Conservation (phyloP, 495 filamentous ascomycete species). For the Bacidia rubella region DNA sequence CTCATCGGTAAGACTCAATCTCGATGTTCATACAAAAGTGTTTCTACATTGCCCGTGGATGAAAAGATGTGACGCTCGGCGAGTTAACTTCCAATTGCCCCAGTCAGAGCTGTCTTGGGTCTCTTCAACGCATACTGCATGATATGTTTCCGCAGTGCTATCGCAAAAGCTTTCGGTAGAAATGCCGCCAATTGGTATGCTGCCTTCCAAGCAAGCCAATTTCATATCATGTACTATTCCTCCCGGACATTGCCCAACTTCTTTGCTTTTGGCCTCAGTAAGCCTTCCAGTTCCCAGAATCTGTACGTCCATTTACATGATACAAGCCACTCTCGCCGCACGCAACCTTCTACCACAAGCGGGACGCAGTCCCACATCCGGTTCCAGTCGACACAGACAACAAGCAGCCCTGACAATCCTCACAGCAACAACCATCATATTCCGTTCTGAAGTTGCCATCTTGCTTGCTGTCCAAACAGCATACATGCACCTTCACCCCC, state of each 20-base stretch:
- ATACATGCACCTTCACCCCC: constrained; percentile 41
- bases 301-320: background rate
- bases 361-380: constrained; percentile 19
- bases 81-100: background rate
- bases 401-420: constrained; percentile 53
- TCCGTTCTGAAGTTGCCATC: constrained; percentile 80
- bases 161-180: constrained; percentile 56
- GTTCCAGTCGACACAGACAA: constrained; percentile 28
- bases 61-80: constrained; percentile 11
- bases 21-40: background rate
- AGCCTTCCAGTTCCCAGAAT: constrained; percentile 14
- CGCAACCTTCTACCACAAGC: constrained; percentile 51
- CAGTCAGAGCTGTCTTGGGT: constrained; percentile 68
- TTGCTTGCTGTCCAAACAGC: constrained; percentile 48
- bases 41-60: constrained; percentile 14
- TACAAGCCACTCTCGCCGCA: constrained; percentile 52
- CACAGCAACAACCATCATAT: constrained; percentile 70
- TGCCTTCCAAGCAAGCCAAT: constrained; percentile 71
- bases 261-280: constrained; percentile 81
- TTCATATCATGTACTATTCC: constrained; percentile 89
- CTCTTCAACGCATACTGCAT: constrained; percentile 61
- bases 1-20: constrained; percentile 31
- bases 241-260: constrained; percentile 89
- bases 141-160: constrained; percentile 44
- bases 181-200: constrained; percentile 68